phyloP scores from a whole-genome alignment of 129 eudicot species.

The Pseudognaphalium luteoalbum region DNA sequence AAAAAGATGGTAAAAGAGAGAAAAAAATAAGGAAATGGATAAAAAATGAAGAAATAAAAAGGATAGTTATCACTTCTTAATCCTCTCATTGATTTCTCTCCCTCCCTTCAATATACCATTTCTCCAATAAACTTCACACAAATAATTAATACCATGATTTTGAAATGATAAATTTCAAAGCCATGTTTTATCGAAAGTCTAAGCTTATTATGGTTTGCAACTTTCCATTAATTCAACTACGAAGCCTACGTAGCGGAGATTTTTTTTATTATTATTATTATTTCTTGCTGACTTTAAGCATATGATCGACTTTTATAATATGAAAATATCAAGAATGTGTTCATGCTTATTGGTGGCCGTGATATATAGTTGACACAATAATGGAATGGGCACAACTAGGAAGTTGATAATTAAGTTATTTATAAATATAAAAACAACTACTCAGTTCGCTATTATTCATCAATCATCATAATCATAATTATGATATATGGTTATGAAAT shows the following conservation, averaged over 20 bases:
- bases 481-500: no score
- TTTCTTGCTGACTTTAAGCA: constrained; percentile 22
- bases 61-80: no score
- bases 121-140: no score
- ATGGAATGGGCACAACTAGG: constrained; percentile 6
- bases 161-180: background rate
- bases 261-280: no score
- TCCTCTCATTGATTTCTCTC: no score
- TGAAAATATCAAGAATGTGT: background rate
- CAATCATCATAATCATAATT: background rate
- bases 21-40: no score
- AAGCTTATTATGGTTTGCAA: background rate
- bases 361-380: constrained; percentile 28
- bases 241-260: constrained; percentile 7
- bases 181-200: constrained; percentile 19
- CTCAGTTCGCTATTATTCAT: background rate
- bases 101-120: no score
- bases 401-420: background rate
- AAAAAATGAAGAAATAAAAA: no score
- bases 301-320: constrained; percentile 4
- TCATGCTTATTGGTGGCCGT: background rate
- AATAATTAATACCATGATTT: no score
- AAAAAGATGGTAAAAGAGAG: no score
- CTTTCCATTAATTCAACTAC: background rate
- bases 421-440: background rate